Base-by-base conservation (phyloP, 768 basidiomycete species). In the Ramaria rubella region DNA sequence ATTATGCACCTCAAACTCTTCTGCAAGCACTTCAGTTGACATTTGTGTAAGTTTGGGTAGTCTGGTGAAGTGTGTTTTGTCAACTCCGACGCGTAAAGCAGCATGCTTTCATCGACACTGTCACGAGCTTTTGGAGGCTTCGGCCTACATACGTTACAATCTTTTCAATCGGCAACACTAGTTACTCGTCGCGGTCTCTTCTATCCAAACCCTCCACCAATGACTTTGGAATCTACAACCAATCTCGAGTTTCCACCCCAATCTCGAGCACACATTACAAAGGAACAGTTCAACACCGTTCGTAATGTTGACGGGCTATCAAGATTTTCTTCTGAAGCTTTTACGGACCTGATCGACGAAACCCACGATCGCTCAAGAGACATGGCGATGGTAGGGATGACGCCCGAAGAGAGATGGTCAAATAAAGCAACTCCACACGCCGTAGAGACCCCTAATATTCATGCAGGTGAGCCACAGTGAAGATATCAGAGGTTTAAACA, bases 1-100 rank as follows among this genome's bases (percentile, higher is more conserved):
- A 61, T 38, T 46, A 59, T 62, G 30, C 64, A 94, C 93, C 83
- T 97, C 93, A 60, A 94, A 83, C 71, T 97, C 94, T 73, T 97
- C 94, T 55, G 82, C 75, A 53, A 96, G 75, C 34, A 82, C 75
- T 42, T 38, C 30, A 48, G 27, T 11, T 34, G 55, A 44, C 59
- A 33, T 48, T 12, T 17, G 8, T 19, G 17, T 17, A 21, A 21
- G 40, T 42, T 42, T 21, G 40, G 40, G n/a, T n/a, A n/a, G n/a
- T n/a, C n/a, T n/a, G n/a, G n/a, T n/a, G n/a, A n/a, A n/a, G n/a
- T n/a, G n/a, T n/a, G n/a, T n/a, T n/a, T n/a, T n/a, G n/a, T n/a
- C n/a, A n/a, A n/a, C n/a, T n/a, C n/a, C n/a, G n/a, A n/a, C n/a
- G n/a, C n/a, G n/a, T n/a, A n/a, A n/a, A n/a, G n/a, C n/a, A n/a